A percentile compares a stretch with the other conserved stretches of the same genome.
Conservation (phyloP, 164 flowering plant genomes). For the Cinnamomum chago region DNA sequence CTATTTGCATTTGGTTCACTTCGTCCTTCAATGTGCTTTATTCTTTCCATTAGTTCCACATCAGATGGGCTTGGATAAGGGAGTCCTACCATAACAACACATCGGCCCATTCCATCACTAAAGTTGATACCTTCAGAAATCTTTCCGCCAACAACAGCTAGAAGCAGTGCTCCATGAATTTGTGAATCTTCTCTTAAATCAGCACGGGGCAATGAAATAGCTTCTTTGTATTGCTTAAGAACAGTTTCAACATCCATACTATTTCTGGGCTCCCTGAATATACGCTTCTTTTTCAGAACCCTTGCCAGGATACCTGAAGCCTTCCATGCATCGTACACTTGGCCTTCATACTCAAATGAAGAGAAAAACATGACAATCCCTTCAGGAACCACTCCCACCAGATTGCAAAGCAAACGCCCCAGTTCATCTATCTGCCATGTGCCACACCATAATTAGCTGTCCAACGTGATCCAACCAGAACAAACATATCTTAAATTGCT, state of each 20-base stretch:
- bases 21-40: slow-evolving; percentile 81
- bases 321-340: slow-evolving; percentile 74
- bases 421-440: slow-evolving; percentile 76
- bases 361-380: slow-evolving; percentile 93
- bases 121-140: slow-evolving; percentile 97
- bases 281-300: slow-evolving; percentile 68
- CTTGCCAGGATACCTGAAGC: slow-evolving; percentile 70
- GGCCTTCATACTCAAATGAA: slow-evolving; percentile 84
- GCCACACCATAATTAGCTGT: slow-evolving; percentile 14
- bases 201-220: slow-evolving; percentile 31
- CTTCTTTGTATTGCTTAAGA: slow-evolving; percentile 76
- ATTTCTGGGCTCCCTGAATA: slow-evolving; percentile 88
- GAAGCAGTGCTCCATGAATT: slow-evolving; percentile 66
- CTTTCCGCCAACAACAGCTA: slow-evolving; percentile 97
- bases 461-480: not conserved
- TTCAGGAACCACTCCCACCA: slow-evolving; percentile 79
- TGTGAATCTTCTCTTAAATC: slow-evolving; percentile 23
- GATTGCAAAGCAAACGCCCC: slow-evolving; percentile 77
- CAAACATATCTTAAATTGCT: not conserved
- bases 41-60: slow-evolving; percentile 76
- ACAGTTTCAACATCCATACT: slow-evolving; percentile 59
- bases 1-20: slow-evolving; percentile 25
- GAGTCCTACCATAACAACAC: slow-evolving; percentile 95
- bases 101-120: slow-evolving; percentile 95
- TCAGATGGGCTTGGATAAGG: slow-evolving; percentile 96